Percentiles rank a stretch among this genome's conserved stretches.
Conservation (phyloP, 345 rosid species). For the Dimocarpus longan region DNA sequence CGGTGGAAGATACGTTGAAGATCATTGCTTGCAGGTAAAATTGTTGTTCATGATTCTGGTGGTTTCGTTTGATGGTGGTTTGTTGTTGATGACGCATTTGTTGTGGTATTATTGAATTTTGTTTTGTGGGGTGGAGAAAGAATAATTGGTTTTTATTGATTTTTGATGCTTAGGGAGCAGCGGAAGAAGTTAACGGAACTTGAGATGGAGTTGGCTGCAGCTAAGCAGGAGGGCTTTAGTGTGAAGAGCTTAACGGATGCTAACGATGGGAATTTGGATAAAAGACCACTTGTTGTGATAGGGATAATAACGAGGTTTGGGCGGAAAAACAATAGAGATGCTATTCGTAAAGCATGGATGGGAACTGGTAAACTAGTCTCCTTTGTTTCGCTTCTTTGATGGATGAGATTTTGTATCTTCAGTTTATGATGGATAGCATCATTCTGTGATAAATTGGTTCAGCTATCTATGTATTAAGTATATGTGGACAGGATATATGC, state of each 20-base stretch:
- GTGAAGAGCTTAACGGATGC: conserved; percentile 38
- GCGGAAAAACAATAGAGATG: conserved; percentile 75
- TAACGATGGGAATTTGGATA: conserved; percentile 42
- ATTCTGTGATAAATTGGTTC: background rate
- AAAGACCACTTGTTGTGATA: conserved; percentile 64
- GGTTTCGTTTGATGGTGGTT: background rate
- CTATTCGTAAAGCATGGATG: conserved; percentile 94
- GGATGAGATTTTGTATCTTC: conserved; percentile 6
- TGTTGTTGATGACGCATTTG: background rate
- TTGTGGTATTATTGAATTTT: background rate
- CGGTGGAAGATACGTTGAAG: conserved; percentile 90
- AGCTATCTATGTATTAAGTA: background rate
- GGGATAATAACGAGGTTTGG: conserved; percentile 80
- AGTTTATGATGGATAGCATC: background rate
- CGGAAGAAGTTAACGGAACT: conserved; percentile 70
- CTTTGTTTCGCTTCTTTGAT: conserved; percentile 6
- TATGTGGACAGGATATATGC: background rate
- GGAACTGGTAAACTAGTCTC: conserved; percentile 55
- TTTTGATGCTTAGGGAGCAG: conserved; percentile 63
- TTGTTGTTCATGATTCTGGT: background rate
- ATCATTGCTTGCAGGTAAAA: conserved; percentile 84
- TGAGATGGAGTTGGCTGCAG: conserved; percentile 69
- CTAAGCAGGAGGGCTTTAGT: conserved; percentile 66
- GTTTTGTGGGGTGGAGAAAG: background rate
- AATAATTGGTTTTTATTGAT: conserved; percentile 7